These are phyloP conservation scores for Sinapis alba DNA, from an alignment of 441 rosid species.

Conservation along the genomic window DNA sequence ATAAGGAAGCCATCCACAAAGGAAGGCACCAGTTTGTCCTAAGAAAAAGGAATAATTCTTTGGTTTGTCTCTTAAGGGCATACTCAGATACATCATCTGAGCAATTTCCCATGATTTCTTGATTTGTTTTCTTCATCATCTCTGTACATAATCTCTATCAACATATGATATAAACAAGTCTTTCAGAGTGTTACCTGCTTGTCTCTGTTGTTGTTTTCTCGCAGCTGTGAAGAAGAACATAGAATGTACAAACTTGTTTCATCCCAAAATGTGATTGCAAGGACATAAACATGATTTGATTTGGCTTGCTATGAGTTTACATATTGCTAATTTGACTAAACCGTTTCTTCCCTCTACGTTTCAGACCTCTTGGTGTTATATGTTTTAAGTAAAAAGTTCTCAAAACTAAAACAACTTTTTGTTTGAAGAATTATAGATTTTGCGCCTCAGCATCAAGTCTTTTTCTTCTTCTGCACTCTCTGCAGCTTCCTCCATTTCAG, in stretches of 20 bases:
- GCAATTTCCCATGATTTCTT: conserved; percentile 34
- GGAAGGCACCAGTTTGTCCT: conserved; percentile 32
- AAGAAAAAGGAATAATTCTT: neutral
- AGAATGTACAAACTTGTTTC: conserved; percentile 10
- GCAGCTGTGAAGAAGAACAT: conserved; percentile 4
- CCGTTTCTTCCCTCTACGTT: conserved; percentile 26
- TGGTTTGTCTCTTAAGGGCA: conserved; percentile 25
- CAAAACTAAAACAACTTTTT: conserved; percentile 20
- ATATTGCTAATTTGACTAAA: conserved; percentile 27
- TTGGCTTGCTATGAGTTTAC: conserved; percentile 48
- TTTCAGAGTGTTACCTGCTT: conserved; percentile 60
- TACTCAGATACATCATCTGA: conserved; percentile 61
- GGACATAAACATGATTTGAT: conserved; percentile 46
- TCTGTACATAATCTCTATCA: conserved; percentile 63
- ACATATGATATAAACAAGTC: conserved; percentile 39
- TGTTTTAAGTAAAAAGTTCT: neutral
- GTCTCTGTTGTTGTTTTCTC: conserved; percentile 25
- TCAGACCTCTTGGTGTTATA: conserved; percentile 15
- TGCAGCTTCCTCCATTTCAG: conserved; percentile 85
- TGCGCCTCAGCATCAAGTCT: conserved; percentile 46
- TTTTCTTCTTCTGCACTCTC: conserved; percentile 79
- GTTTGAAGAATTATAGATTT: conserved; percentile 2
- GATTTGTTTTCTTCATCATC: conserved; percentile 42
- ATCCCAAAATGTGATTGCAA: conserved; percentile 35
- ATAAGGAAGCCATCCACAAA: conserved; percentile 41